Conservation (phyloP, 2,329 filamentous ascomycete genomes). For the Coniochaeta pulveracea region DNA sequence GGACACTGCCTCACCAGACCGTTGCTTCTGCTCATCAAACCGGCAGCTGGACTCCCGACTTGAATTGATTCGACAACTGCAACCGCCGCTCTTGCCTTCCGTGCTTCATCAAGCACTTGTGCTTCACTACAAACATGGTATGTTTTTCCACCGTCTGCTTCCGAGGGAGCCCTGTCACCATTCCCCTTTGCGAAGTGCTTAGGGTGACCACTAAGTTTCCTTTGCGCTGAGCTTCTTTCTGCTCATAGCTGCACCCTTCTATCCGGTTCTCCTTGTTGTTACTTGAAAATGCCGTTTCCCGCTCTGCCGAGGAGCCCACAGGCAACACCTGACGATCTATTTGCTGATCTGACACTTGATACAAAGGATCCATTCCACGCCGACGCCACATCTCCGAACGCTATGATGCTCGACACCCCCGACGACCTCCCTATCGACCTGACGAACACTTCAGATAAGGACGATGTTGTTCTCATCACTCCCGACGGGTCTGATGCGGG, state of each 20-base stretch:
- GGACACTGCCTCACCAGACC: too few species aligned
- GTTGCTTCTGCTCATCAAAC: too few species aligned
- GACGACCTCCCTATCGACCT: slow-evolving; percentile 41
- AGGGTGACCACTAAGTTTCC: neutral
- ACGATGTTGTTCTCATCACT: slow-evolving; percentile 41
- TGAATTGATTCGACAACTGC: too few species aligned
- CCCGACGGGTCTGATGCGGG: slow-evolving; percentile 36
- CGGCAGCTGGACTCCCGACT: too few species aligned
- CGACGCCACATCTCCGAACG: slow-evolving; percentile 40
- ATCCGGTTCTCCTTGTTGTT: neutral
- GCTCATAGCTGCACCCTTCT: neutral
- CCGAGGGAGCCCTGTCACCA: neutral
- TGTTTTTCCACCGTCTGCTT: neutral
- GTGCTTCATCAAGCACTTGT: neutral
- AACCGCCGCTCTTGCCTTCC: neutral
- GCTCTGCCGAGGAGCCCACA: neutral
- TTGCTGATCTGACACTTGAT: slow-evolving; percentile 14
- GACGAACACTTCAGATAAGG: slow-evolving; percentile 36
- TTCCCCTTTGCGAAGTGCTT: neutral
- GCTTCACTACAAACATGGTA: too few species aligned
- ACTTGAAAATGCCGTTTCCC: neutral
- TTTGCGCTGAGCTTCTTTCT: neutral
- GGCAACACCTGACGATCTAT: slow-evolving; percentile 8
- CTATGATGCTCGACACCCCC: slow-evolving; percentile 40
- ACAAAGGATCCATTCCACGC: slow-evolving; percentile 35